These are phyloP conservation scores for Solanum pimpinellifolium DNA, from an alignment of 257 asterid genomes.

Conservation along the genomic window DNA sequence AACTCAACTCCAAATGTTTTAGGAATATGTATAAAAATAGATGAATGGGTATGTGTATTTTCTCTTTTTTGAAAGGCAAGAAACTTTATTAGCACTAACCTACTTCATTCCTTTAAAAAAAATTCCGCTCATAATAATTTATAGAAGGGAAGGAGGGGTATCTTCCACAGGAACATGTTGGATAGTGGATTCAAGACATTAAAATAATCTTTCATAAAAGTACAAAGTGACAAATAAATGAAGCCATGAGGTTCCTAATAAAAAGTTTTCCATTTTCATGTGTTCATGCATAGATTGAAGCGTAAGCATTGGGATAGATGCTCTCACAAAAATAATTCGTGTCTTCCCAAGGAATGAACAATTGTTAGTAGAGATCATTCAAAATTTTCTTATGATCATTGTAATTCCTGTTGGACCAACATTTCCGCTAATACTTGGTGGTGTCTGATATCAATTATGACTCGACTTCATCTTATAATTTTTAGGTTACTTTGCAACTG, in stretches of 20 bases:
- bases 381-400: conserved; percentile 20
- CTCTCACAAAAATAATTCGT: conserved; percentile 85
- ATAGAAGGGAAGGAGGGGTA: no score
- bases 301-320: conserved; percentile 97
- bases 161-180: no score
- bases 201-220: background rate
- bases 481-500: conserved; percentile 45
- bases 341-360: conserved; percentile 94
- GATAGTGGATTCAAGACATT: no score
- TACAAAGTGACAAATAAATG: background rate
- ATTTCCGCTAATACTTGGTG: conserved; percentile 80
- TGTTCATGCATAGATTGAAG: conserved; percentile 57
- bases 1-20: no score
- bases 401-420: conserved; percentile 91
- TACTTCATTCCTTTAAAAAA: no score
- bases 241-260: background rate
- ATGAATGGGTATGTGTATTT: no score
- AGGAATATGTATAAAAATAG: no score
- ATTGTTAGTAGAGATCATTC: conserved; percentile 58
- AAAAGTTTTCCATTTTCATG: background rate
- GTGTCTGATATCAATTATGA: conserved; percentile 66
- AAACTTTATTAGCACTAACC: no score
- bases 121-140: no score
- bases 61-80: no score
- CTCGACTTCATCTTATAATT: conserved; percentile 72